Base-by-base conservation (phyloP, 169 alveolate genomes). In the Eimeria tenella region DNA sequence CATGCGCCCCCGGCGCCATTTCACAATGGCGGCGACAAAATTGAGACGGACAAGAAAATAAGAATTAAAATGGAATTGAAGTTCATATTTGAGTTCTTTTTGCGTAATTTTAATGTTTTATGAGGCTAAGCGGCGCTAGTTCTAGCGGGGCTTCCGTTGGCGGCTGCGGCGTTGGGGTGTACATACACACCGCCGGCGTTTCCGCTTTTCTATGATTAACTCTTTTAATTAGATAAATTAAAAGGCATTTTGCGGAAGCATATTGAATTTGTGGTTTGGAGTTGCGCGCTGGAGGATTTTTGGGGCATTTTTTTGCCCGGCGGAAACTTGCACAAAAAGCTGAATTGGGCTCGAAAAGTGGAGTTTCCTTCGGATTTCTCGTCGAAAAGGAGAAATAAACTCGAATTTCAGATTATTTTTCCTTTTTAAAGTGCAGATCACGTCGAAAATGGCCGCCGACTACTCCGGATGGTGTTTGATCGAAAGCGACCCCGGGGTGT, bases 401-500 rank as follows among this genome's bases (percentile, higher is more conserved):
- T 63, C 7, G 15, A 63, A 4, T 63, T 19, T 3, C 23, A 4
- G 15, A 4, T 63, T 19, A 25, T n/a, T n/a, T 63, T 63, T 63
- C 2, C 23, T 5, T n/a, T 63, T 63, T 63, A 63, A 25, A 25
- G 25, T 3, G 2, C 21, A 8, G 2, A 25, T 6, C 21, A 2
- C 7, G 21, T 6, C 21, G 21, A 63, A 63, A 25, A 63, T 63
- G 73, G 73, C 73, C 9, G 21, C 42, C 73, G 73, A 63, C 21
- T 2, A 31, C 42, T 63, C 86, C 2, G 92, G 93, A 52, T 98
- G 99, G 99, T 98, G 99, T 93, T 94, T 97, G 86, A 98, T 98
- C 55, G 99, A 98, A 90, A 96, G 98, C 25, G 99, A 98, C 94
- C 99, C 99, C n/a, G 99, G 98, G 13, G 99, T 98, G 25, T 98